phyloP scores from a whole-genome alignment of 2,329 filamentous ascomycete species.

The Corniculantispora saksenae region DNA sequence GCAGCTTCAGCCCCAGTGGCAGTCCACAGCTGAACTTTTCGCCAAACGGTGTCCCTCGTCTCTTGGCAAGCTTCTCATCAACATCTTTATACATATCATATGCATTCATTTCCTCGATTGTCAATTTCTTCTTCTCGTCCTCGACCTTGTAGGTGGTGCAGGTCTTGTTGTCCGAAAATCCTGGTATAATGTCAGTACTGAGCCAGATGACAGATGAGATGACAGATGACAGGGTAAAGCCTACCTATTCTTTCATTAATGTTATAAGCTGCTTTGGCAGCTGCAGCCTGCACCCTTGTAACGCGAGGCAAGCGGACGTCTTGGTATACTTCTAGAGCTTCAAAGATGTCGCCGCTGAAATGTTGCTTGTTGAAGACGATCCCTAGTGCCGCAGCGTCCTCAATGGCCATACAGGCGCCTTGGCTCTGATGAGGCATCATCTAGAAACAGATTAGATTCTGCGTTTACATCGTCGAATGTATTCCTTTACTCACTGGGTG shows the following conservation, averaged over 20 bases:
- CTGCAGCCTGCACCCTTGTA: constrained; percentile 57
- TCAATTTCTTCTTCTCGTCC: constrained; percentile 61
- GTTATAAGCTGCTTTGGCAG: constrained; percentile 59
- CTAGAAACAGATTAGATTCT: constrained; percentile 24
- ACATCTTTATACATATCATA: constrained; percentile 62
- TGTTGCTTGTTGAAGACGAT: constrained; percentile 56
- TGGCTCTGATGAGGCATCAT: constrained; percentile 73
- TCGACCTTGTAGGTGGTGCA: constrained; percentile 61
- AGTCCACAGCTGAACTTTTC: constrained; percentile 45
- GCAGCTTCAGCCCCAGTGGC: constrained; percentile 49
- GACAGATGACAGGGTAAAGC: constrained; percentile 20
- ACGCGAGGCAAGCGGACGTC: constrained; percentile 55
- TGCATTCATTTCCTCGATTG: constrained; percentile 70
- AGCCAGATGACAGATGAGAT: neutral
- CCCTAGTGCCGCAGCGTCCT: constrained; percentile 64
- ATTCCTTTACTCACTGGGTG: constrained; percentile 51
- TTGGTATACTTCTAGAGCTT: constrained; percentile 52
- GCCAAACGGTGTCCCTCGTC: constrained; percentile 34
- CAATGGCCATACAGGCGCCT: constrained; percentile 69
- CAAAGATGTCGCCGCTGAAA: constrained; percentile 48
- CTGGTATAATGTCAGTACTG: constrained; percentile 31
- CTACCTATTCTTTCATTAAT: constrained; percentile 63
- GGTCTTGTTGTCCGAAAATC: constrained; percentile 63
- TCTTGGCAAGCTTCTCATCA: constrained; percentile 47
- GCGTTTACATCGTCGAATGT: neutral